A percentile compares a stretch with the other conserved stretches of the same genome.
Evolutionary conservation across 2,329 filamentous ascomycete genomes (phyloP).

Genomic region (Alternaria novae-zelandiae): DNA sequence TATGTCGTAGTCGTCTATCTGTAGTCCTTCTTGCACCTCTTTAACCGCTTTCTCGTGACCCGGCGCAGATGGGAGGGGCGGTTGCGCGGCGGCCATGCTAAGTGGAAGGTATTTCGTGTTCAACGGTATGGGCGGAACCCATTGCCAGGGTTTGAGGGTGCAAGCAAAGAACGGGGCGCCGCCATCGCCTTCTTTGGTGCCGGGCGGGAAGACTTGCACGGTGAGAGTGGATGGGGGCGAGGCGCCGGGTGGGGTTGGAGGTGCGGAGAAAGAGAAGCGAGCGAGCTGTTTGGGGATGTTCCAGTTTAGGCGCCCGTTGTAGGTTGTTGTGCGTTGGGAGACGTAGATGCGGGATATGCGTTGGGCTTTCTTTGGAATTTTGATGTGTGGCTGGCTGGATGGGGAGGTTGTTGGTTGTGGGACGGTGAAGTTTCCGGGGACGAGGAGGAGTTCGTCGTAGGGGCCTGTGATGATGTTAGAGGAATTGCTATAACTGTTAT

Average conservation of each 20-base stretch:
- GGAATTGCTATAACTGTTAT: not conserved
- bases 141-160: conserved; percentile 36
- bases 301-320: conserved; percentile 45
- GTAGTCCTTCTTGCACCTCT: conserved; percentile 10
- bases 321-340: conserved; percentile 40
- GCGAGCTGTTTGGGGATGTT: conserved; percentile 47
- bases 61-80: conserved; percentile 25
- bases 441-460: conserved; percentile 43
- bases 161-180: conserved; percentile 32
- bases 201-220: conserved; percentile 35
- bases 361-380: conserved; percentile 35
- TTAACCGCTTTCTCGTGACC: conserved; percentile 14
- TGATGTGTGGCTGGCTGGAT: not conserved
- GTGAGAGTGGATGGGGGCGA: conserved; percentile 27
- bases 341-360: conserved; percentile 43
- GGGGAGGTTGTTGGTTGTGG: conserved; percentile 15
- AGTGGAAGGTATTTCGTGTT: conserved; percentile 33
- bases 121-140: conserved; percentile 33
- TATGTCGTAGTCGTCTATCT: conserved; percentile 31
- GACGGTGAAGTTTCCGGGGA: conserved; percentile 39
- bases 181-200: conserved; percentile 28
- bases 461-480: conserved; percentile 23
- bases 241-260: conserved; percentile 18
- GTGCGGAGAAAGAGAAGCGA: conserved; percentile 41
- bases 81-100: conserved; percentile 29